phyloP scores from a whole-genome alignment of 805 yeast genomes.

The Huiozyma sinensis region DNA sequence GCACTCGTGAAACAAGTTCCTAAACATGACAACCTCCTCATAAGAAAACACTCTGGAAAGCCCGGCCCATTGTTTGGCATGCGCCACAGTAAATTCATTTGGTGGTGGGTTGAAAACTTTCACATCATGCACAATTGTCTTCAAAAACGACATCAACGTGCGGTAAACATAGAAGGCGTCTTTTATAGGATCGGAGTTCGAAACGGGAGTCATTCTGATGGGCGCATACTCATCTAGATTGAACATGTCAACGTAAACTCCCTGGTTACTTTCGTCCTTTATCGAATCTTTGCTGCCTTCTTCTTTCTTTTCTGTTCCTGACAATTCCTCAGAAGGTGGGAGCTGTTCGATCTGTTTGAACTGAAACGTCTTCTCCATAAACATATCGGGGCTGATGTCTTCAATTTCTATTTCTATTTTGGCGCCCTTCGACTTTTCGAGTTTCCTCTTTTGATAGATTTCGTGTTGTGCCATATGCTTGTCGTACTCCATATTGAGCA shows the following conservation, averaged over 20 bases:
- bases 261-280: slow-evolving; percentile 7
- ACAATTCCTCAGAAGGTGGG: not conserved
- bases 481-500: slow-evolving; percentile 61
- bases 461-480: slow-evolving; percentile 54
- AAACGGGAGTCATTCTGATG: slow-evolving; percentile 43
- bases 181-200: slow-evolving; percentile 54
- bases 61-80: slow-evolving; percentile 65
- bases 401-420: slow-evolving; percentile 26
- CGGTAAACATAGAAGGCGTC: slow-evolving; percentile 84
- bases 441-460: slow-evolving; percentile 36
- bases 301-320: slow-evolving; percentile 22
- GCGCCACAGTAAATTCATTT: slow-evolving; percentile 36
- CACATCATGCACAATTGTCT: slow-evolving; percentile 80
- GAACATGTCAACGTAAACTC: slow-evolving; percentile 29
- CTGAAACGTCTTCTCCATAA: slow-evolving; percentile 24
- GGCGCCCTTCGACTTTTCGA: slow-evolving; percentile 35
- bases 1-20: slow-evolving; percentile 74
- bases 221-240: slow-evolving; percentile 45
- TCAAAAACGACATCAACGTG: slow-evolving; percentile 79
- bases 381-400: slow-evolving; percentile 31
- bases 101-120: slow-evolving; percentile 86
- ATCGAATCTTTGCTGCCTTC: slow-evolving; percentile 9
- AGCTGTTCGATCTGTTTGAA: slow-evolving; percentile 8
- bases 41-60: slow-evolving; percentile 71
- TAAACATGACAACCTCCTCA: slow-evolving; percentile 73